phyloP scores from a whole-genome alignment of 202 grass and related monocot species.

The Digitaria exilis region DNA sequence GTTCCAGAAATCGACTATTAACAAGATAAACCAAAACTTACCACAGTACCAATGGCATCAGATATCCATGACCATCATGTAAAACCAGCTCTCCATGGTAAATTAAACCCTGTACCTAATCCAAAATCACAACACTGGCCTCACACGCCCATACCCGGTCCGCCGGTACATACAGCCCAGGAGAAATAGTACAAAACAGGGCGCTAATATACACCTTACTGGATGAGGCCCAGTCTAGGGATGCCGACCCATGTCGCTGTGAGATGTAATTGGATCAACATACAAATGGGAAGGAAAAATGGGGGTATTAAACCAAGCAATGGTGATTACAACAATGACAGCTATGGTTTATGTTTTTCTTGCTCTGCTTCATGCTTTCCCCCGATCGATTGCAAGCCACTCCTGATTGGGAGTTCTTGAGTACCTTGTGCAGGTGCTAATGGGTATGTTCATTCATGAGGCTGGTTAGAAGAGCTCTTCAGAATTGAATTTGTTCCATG shows the following conservation, averaged over 20 bases:
- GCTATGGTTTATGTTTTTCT: conserved; percentile 27
- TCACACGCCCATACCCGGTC: not conserved
- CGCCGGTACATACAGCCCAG: conserved; percentile 25
- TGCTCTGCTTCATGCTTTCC: conserved; percentile 13
- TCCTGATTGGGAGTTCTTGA: conserved; percentile 8
- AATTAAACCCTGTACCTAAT: conserved; percentile 39
- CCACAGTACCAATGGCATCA: not conserved
- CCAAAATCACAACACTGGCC: conserved; percentile 33
- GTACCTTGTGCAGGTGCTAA: conserved; percentile 12
- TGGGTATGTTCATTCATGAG: conserved; percentile 3
- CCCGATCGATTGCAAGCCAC: not conserved
- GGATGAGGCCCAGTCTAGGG: conserved; percentile 29
- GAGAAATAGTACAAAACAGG: conserved; percentile 44
- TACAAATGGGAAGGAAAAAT: conserved; percentile 25
- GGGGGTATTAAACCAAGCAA: conserved; percentile 8
- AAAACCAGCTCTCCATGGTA: conserved; percentile 29
- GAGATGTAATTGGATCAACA: conserved; percentile 40
- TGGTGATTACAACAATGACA: not conserved
- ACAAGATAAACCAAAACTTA: conserved; percentile 34
- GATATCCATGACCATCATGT: conserved; percentile 37
- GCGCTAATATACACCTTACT: conserved; percentile 47
- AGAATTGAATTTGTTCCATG: conserved; percentile 95
- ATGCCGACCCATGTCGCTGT: conserved; percentile 12
- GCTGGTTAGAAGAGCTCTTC: conserved; percentile 83
- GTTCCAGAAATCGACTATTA: conserved; percentile 38